Conservation (phyloP, 164 flowering plant species). For the Malania oleifera region DNA sequence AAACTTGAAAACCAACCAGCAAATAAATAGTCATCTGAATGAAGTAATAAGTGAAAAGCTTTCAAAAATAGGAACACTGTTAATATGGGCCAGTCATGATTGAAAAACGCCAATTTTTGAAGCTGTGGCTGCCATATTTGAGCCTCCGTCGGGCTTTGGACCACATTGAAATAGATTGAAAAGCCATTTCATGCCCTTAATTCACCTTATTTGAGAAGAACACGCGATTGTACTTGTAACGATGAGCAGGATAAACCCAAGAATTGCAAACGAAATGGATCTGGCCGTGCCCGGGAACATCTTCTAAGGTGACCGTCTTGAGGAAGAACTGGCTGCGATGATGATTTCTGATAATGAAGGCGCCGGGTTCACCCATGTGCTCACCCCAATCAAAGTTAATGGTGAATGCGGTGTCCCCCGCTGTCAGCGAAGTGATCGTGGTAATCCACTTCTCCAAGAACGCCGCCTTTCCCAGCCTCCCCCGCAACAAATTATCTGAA, state of each 20-base stretch:
- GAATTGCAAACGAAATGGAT: slow-evolving; percentile 75
- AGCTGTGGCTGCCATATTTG: not conserved
- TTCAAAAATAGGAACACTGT: not conserved
- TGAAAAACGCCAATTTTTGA: not conserved
- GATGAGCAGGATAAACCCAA: slow-evolving; percentile 68
- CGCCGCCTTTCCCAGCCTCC: slow-evolving; percentile 50
- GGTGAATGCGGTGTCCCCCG: slow-evolving; percentile 38
- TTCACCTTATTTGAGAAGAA: slow-evolving; percentile 66
- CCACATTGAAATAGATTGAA: not conserved
- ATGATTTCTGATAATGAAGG: slow-evolving; percentile 55
- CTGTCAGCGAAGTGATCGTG: slow-evolving; percentile 26
- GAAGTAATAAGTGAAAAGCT: not conserved
- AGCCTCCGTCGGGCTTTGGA: not conserved
- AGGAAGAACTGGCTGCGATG: slow-evolving; percentile 73
- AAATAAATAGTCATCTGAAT: too few relatives aligned
- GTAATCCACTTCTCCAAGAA: slow-evolving; percentile 62
- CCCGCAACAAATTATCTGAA: slow-evolving; percentile 26
- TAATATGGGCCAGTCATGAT: not conserved
- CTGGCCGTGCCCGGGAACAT: slow-evolving; percentile 54
- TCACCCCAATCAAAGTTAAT: slow-evolving; percentile 67
- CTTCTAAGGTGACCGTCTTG: slow-evolving; percentile 53
- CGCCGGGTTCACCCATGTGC: slow-evolving; percentile 61
- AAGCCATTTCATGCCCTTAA: too few relatives aligned
- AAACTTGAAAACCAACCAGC: too few relatives aligned
- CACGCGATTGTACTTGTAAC: slow-evolving; percentile 51